A percentile compares a stretch with the other conserved stretches of the same genome.
These are phyloP conservation scores for Parmelia sp. DNA, from an alignment of 495 filamentous ascomycete species.

Conservation along the genomic window DNA sequence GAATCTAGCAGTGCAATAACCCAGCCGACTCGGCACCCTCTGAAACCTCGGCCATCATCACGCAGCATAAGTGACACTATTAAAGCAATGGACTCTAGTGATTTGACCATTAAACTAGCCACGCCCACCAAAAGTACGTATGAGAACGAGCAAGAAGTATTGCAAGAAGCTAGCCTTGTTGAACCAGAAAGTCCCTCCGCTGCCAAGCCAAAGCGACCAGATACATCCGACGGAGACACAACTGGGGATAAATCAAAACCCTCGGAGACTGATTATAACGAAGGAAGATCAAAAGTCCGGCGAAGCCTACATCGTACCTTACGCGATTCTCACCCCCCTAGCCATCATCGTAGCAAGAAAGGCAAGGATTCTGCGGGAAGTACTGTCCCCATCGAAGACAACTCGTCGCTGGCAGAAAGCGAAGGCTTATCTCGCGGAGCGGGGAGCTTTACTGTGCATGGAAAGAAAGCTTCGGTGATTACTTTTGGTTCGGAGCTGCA, in stretches of 20 bases:
- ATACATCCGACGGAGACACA: conserved; percentile 33
- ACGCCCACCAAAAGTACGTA: conserved; percentile 37
- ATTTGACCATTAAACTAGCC: conserved; percentile 31
- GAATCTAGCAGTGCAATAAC: conserved; percentile 15
- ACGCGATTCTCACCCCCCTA: conserved; percentile 64
- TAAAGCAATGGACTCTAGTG: conserved; percentile 9
- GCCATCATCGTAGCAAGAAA: conserved; percentile 64
- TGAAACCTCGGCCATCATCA: conserved; percentile 17
- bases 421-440: conserved; percentile 70
- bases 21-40: conserved; percentile 7
- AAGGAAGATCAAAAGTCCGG: conserved; percentile 58
- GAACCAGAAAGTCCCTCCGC: conserved; percentile 38
- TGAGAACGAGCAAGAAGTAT: conserved; percentile 44
- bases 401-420: conserved; percentile 32
- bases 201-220: conserved; percentile 32
- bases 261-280: conserved; percentile 35
- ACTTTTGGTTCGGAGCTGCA: conserved; percentile 91
- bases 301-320: conserved; percentile 93
- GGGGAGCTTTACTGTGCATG: conserved; percentile 90
- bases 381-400: conserved; percentile 56
- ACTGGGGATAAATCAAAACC: conserved; percentile 32
- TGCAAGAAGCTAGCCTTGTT: conserved; percentile 43
- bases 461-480: conserved; percentile 94
- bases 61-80: conserved; percentile 18
- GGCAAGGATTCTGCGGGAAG: conserved; percentile 67